These are phyloP conservation scores for Amanita pallidorosea DNA, from an alignment of 768 basidiomycete genomes.

Conservation along the genomic window DNA sequence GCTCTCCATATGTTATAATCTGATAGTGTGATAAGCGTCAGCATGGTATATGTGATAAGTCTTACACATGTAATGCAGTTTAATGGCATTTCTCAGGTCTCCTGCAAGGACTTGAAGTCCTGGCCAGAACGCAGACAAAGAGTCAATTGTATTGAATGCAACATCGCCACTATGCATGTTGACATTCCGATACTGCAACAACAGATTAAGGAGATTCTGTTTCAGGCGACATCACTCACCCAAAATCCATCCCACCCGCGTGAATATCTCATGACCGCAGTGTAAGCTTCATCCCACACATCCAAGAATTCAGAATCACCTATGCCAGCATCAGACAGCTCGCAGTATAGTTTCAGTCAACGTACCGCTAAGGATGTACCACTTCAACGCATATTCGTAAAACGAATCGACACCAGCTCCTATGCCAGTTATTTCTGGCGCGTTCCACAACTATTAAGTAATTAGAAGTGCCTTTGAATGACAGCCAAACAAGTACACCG, in stretches of 20 bases:
- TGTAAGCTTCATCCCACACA: constrained; percentile 78
- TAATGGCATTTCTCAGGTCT: constrained; percentile 83
- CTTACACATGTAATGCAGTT: constrained; percentile 82
- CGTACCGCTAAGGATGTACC: constrained; percentile 78
- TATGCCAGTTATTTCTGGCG: constrained; percentile 68
- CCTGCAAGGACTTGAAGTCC: constrained; percentile 84
- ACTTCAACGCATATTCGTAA: constrained; percentile 89
- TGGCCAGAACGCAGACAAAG: constrained; percentile 95
- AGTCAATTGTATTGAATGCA: constrained; percentile 78
- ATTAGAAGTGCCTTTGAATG: background rate
- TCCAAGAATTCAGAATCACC: constrained; percentile 76
- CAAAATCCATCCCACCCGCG: constrained; percentile 80
- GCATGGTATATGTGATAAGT: background rate
- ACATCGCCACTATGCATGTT: constrained; percentile 70
- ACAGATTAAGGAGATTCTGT: background rate
- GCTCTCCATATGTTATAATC: constrained; percentile 92
- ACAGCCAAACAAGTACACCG: constrained; percentile 42
- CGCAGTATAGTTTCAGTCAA: background rate
- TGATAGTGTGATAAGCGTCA: constrained; percentile 16
- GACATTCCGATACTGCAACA: constrained; percentile 69
- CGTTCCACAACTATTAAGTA: constrained; percentile 51
- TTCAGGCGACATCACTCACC: constrained; percentile 34
- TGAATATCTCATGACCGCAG: constrained; percentile 77
- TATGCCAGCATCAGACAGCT: constrained; percentile 12
- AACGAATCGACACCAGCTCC: constrained; percentile 96